Conservation (phyloP, 75 land plant genomes). For the Picea glauca region DNA sequence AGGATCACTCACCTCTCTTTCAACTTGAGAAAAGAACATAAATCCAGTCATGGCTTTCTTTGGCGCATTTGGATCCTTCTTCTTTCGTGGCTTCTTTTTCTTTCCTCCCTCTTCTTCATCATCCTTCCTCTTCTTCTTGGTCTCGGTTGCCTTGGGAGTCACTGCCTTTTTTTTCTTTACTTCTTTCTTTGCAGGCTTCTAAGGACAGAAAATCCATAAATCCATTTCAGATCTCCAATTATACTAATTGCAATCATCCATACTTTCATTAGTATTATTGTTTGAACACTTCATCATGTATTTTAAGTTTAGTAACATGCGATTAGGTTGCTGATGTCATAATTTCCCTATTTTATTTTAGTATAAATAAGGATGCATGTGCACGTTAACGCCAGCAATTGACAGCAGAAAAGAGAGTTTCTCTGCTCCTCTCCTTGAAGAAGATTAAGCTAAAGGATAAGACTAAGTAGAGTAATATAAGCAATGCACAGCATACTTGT, state of each 20-base stretch:
- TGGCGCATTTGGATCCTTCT: constrained; percentile 96
- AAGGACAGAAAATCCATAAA: constrained; percentile 7
- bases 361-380: background rate
- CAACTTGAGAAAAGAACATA: constrained; percentile 71
- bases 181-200: constrained; percentile 59
- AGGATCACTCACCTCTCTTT: constrained; percentile 65
- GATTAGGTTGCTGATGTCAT: background rate
- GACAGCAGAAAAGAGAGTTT: background rate
- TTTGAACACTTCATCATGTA: background rate
- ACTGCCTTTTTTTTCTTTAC: constrained; percentile 42
- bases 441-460: background rate
- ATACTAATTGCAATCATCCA: background rate
- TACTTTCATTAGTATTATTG: background rate
- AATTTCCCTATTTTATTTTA: background rate
- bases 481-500: constrained; percentile 28
- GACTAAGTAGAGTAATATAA: background rate
- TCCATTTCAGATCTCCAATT: background rate
- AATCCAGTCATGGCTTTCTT: constrained; percentile 70
- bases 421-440: background rate
- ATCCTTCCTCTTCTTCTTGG: constrained; percentile 51
- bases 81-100: constrained; percentile 70
- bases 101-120: constrained; percentile 65
- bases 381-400: background rate
- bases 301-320: background rate
- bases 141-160: constrained; percentile 45